Base-by-base conservation (phyloP, 1,284 basidiomycete species). In the Ceratobasidium sp. region DNA sequence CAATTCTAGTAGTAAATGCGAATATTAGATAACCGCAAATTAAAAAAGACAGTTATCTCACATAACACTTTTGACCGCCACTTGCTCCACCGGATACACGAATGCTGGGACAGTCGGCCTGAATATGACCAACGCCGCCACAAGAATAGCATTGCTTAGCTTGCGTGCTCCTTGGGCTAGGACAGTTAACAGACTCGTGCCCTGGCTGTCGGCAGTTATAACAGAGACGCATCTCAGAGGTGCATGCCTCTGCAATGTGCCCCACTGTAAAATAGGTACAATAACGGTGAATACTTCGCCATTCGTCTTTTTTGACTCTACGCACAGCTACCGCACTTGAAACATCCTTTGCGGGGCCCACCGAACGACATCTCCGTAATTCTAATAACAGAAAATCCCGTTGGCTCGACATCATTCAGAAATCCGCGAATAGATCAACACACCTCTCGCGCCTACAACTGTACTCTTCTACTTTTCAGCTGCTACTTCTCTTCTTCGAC, bases 141-240 rank as follows among this genome's bases (percentile, higher is more conserved):
- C 93, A 94, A 40, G 90, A 90, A 84, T 93, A 94, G 84, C 93
- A 93, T 84, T 94, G 93, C 86, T 94, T 95, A 76, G 91, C 90
- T 78, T 90, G 89, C 64, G 89, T 89, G 28, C 91, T 93, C 80
- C 94, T 90, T 68, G 95, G 95, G 82, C 91, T 79, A 62, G 95
- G 93, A 85, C 96, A 97, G 78, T 92, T 91, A 79, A 92, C 92
- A 52, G 93, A 95, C 86, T 97, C 95, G 83, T 97, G 96, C 33
- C 95, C 95, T 17, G 94, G 93, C 84, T 94, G 92, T 81, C 93
- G 91, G 85, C 95, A 97, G 85, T 96, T 97, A 87, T 96, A 97
- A 87, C 95, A 97, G 79, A 97, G 90, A 81, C 94, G 91, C 84
- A 93, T 91, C 82, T 93, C 92, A 80, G 93, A 94, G 75, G 94